Evolutionary conservation across 2,329 filamentous ascomycete species (phyloP).

Genomic region (Fragosphaeria purpurea): DNA sequence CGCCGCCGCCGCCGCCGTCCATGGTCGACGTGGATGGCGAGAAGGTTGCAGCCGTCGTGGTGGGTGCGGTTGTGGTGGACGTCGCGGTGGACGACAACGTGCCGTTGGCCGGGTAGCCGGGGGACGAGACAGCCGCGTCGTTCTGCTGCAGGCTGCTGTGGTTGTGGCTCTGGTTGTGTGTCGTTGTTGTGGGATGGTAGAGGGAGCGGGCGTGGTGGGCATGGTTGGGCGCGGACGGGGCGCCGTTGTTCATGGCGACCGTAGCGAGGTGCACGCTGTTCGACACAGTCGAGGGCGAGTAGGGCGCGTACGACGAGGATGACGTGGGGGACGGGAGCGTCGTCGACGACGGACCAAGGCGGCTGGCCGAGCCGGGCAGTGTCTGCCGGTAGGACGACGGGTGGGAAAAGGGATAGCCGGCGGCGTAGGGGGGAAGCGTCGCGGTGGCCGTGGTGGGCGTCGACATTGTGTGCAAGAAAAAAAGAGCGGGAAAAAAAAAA

Average conservation of each 20-base stretch:
- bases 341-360: constrained; percentile 24
- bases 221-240: constrained; percentile 2
- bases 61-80: constrained; percentile 1
- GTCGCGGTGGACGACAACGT: neutral
- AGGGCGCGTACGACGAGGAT: constrained; percentile 19
- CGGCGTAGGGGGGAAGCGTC: constrained; percentile 58
- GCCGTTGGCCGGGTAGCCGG: constrained; percentile 16
- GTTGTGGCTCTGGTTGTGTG: constrained; percentile 14
- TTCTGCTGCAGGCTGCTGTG: constrained; percentile 7
- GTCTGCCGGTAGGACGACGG: constrained; percentile 26
- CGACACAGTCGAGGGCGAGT: constrained; percentile 9
- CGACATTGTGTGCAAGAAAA: constrained; percentile 49
- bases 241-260: constrained; percentile 7
- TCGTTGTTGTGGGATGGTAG: neutral
- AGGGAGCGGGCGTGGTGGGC: constrained; percentile 1
- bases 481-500: neutral
- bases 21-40: neutral
- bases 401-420: constrained; percentile 52
- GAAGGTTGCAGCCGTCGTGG: constrained; percentile 9
- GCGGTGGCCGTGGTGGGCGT: constrained; percentile 70
- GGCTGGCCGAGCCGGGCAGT: constrained; percentile 26
- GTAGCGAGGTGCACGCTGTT: constrained; percentile 2
- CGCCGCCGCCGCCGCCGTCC: too few species aligned
- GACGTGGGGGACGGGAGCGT: constrained; percentile 14
- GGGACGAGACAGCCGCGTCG: constrained; percentile 13